Evolutionary conservation across 306 rosid genomes (phyloP), one percentile per base, ranked within the genome.

Genomic region (Geum urbanum): DNA sequence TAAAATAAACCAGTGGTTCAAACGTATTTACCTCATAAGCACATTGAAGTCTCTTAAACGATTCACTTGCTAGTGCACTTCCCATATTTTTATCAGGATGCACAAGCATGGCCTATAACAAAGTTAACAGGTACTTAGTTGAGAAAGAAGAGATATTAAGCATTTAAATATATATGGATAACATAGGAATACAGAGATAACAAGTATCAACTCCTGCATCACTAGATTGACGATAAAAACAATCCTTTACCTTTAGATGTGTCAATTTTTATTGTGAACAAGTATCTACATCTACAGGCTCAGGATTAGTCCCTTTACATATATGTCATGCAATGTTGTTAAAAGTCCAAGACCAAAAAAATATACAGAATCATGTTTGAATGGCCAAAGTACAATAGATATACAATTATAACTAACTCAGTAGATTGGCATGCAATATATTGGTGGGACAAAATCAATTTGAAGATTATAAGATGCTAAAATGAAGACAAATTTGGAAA

Each of bases 71-170:
- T 62, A 83, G 74, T 4, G 96, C 82, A 79, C 90, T 87, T 52
- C 99, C 96, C 97, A 91, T 95, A 71, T 95, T 95, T 83, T 91
- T 91, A 79, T 95, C 99, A 71, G 99, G 99, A 82, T 95, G 99
- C 75, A 95, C 97, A 16, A 95, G 95, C 95, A 91, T 89, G 76
- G 99, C 99, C 99, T 94, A 56, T 79, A 27, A 66, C 51, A 63
- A 74, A 35, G 22, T n/a, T 7, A 68, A 62, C 32, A 18, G 8
- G 70, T 16, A 71, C 18, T 43, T 49, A 37, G 18, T 20, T 45
- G 27, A 54, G 22, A 47, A 67, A 20, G 32, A 39, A 27, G 9
- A 8, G 27, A 53, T 37, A 54, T 37, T 56, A 9, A 51, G 16
- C 63, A 39, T 39, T 35, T 9, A 9, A 54, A 39, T 9, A 8